These are phyloP conservation scores for Fremontodendron californicum DNA, from an alignment of 345 rosid genomes.

Conservation along the genomic window DNA sequence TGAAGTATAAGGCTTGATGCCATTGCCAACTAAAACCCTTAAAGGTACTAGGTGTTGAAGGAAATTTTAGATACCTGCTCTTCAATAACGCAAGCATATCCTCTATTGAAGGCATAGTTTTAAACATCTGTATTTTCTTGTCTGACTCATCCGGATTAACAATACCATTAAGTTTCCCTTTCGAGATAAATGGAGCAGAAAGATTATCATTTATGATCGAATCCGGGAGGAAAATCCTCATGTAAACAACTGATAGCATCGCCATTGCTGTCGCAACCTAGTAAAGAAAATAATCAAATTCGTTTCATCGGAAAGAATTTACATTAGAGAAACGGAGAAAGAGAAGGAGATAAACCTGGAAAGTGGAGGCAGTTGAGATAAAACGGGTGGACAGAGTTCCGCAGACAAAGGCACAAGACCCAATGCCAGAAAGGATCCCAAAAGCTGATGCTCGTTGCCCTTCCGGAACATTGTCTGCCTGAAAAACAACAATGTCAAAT, in stretches of 20 bases:
- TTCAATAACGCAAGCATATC: slow-evolving; percentile 50
- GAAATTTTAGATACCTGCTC: slow-evolving; percentile 49
- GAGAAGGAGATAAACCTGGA: slow-evolving; percentile 50
- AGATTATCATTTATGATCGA: slow-evolving; percentile 34
- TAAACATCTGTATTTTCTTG: slow-evolving; percentile 28
- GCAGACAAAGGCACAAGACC: slow-evolving; percentile 70
- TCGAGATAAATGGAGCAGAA: slow-evolving; percentile 39
- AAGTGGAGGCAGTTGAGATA: slow-evolving; percentile 68
- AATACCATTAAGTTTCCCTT: slow-evolving; percentile 20
- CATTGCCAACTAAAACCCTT: not conserved
- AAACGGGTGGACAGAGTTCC: slow-evolving; percentile 75
- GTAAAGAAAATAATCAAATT: not conserved
- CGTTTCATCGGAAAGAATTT: not conserved
- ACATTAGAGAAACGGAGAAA: not conserved
- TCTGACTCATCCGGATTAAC: slow-evolving; percentile 19
- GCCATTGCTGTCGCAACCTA: slow-evolving; percentile 58
- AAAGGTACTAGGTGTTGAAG: no score
- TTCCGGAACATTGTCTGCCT: slow-evolving; percentile 78
- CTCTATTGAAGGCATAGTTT: slow-evolving; percentile 44
- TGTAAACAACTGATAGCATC: slow-evolving; percentile 45
- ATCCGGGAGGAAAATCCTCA: slow-evolving; percentile 69
- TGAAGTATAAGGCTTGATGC: not conserved
- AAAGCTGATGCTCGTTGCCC: slow-evolving; percentile 61
- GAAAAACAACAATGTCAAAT: slow-evolving; percentile 11
- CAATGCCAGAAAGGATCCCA: slow-evolving; percentile 69